Conservation (phyloP, 2,329 filamentous ascomycete genomes). For the Penicillium aurantiogriseum region DNA sequence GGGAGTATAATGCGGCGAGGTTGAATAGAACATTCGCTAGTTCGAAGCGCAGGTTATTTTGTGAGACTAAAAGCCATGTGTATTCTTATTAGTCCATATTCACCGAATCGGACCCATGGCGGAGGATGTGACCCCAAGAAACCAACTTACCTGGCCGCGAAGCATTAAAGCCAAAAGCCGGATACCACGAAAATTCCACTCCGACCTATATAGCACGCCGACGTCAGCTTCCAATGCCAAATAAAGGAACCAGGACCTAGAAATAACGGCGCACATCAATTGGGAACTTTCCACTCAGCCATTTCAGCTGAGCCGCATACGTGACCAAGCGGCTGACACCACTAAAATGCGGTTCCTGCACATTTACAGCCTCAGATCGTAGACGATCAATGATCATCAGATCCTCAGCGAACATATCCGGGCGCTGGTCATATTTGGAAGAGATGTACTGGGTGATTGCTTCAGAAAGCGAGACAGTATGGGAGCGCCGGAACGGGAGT, state of each 20-base stretch:
- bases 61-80: constrained; percentile 45
- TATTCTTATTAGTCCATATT: neutral
- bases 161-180: constrained; percentile 84
- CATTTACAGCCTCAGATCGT: constrained; percentile 80
- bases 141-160: constrained; percentile 58
- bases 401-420: constrained; percentile 92
- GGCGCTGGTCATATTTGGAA: constrained; percentile 97
- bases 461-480: constrained; percentile 71
- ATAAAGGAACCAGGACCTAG: constrained; percentile 6
- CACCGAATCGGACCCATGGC: constrained; percentile 2
- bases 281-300: constrained; percentile 93
- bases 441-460: constrained; percentile 95
- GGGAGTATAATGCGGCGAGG: constrained; percentile 87
- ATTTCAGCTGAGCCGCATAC: constrained; percentile 89
- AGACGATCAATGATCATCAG: constrained; percentile 81
- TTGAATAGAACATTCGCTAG: constrained; percentile 92
- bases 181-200: constrained; percentile 95
- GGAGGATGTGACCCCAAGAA: neutral
- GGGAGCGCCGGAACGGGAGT: constrained; percentile 84
- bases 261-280: constrained; percentile 66
- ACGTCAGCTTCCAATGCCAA: constrained; percentile 9
- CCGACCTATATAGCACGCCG: constrained; percentile 62
- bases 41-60: constrained; percentile 74
- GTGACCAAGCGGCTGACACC: constrained; percentile 84
- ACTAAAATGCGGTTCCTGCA: constrained; percentile 81